Evolutionary conservation across 1,284 basidiomycete species (phyloP).

Genomic region (Trametes versicolor): DNA sequence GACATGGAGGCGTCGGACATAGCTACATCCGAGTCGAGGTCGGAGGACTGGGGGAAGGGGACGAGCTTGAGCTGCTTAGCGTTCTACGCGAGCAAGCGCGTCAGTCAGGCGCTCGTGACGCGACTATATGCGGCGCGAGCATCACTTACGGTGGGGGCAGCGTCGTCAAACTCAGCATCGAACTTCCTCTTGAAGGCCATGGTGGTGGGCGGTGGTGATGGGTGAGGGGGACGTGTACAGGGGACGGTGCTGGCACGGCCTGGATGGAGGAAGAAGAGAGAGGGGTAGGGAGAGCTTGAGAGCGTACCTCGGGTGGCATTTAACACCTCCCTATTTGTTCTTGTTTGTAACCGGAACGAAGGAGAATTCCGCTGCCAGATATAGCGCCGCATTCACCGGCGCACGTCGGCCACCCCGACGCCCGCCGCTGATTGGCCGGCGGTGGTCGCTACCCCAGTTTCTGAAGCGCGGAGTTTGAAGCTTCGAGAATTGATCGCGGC

Average conservation of each 20-base stretch:
- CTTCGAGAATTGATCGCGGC: slow-evolving; percentile 26
- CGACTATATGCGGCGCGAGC: slow-evolving; percentile 32
- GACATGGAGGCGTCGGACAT: slow-evolving; percentile 68
- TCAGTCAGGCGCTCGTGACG: slow-evolving; percentile 35
- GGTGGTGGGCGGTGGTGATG: slow-evolving; percentile 19
- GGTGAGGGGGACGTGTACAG: slow-evolving; percentile 14
- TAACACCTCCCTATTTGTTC: slow-evolving; percentile 40
- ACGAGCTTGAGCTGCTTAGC: slow-evolving; percentile 77
- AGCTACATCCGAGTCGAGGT: slow-evolving; percentile 67
- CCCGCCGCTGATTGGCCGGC: slow-evolving; percentile 30
- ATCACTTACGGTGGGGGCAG: slow-evolving; percentile 49
- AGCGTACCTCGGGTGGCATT: slow-evolving; percentile 35
- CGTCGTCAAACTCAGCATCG: slow-evolving; percentile 64
- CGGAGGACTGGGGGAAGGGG: slow-evolving; percentile 66
- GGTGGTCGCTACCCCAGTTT: slow-evolving; percentile 30
- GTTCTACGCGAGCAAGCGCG: slow-evolving; percentile 47
- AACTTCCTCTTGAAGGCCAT: slow-evolving; percentile 83
- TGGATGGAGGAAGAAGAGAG: slow-evolving; percentile 30
- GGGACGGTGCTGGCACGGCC: slow-evolving; percentile 15
- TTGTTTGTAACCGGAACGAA: slow-evolving; percentile 39
- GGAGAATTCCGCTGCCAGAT: slow-evolving; percentile 31
- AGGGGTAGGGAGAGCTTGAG: slow-evolving; percentile 37
- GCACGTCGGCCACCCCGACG: slow-evolving; percentile 32
- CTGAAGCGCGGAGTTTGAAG: slow-evolving; percentile 33
- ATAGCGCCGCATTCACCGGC: slow-evolving; percentile 36